phyloP scores from a whole-genome alignment of 805 yeast species.

The Cyberlindnera mycetangii region DNA sequence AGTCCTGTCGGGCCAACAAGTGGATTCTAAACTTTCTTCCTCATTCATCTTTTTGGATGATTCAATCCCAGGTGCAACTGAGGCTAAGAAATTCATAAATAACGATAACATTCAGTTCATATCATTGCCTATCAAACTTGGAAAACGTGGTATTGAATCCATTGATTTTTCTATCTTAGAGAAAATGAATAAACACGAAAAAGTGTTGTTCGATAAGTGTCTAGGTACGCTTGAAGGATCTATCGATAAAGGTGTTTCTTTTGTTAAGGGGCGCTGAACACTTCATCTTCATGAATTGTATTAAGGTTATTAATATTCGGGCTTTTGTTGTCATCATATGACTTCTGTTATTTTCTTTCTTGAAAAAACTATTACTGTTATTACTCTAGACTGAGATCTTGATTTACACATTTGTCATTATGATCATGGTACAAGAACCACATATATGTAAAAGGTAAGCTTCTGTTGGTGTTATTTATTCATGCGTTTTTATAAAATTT shows the following conservation, averaged over 20 bases:
- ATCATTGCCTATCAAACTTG: conserved; percentile 27
- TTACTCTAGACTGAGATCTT: neutral
- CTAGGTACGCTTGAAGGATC: conserved; percentile 22
- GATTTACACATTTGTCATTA: no score
- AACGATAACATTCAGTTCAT: conserved; percentile 18
- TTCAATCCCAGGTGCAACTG: conserved; percentile 23
- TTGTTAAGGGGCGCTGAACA: conserved; percentile 18
- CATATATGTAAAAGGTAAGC: neutral
- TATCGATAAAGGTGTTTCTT: conserved; percentile 28
- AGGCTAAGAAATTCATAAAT: conserved; percentile 16
- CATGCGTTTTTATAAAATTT: neutral
- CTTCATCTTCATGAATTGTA: no score
- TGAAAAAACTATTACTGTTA: neutral
- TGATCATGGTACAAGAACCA: no score
- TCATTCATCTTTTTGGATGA: conserved; percentile 52
- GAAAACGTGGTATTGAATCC: conserved; percentile 23
- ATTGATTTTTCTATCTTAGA: conserved; percentile 22
- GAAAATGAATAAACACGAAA: conserved; percentile 23
- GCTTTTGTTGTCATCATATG: neutral
- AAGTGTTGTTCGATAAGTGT: conserved; percentile 22
- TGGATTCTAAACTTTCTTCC: conserved; percentile 34
- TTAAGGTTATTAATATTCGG: no score
- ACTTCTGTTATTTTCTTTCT: neutral
- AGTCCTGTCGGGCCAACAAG: conserved; percentile 45
- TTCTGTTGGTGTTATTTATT: neutral